Base-by-base conservation (phyloP, 176 grass and related monocot genomes). In the Chrysopogon serrulatus region DNA sequence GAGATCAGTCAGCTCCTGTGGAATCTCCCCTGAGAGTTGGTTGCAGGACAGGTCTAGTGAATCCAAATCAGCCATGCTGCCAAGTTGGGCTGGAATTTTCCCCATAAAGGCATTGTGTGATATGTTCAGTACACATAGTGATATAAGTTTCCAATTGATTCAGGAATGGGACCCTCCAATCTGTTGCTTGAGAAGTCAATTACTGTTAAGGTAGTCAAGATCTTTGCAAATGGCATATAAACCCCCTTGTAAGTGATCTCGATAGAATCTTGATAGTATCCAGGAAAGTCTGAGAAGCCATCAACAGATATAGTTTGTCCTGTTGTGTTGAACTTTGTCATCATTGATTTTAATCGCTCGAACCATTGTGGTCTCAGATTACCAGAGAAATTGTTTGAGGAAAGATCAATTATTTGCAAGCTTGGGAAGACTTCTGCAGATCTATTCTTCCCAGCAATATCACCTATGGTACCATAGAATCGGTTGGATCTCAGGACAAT, bases 321-420 rank as follows among this genome's bases (percentile, higher is more conserved):
- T 3, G 6, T 2, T 37, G 5, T 42, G 5, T 10, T 40, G 18
- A 4, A 57, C 1, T 4, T 4, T 13, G 10, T 0, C 1, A 72
- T 82, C 71, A 90, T 79, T 1, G 67, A 69, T 23, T 30, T 40
- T 1, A 87, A 43, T 10, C 2, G 8, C 1, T 17, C 0, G 8
- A 91, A 43, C 80, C 51, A 87, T 74, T 56, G 6, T 2, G 43
- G 2, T 2, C 3, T 54, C 56, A 87, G 32, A 41, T 47, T 83
- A 4, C 74, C 74, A 0, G 41, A 82, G 12, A 90, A 60, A 1
- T 70, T 69, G 10, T 84, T 91, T 0, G 7, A 87, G 3, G 56
- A 8, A 13, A 84, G 19, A 68, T 91, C 89, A 16, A 91, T 8
- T 14, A 91, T 76, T 65, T 71, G 76, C 48, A 86, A n/a, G 9